Evolutionary conservation across 2,329 filamentous ascomycete genomes (phyloP).

Genomic region (Alternaria arbusti): DNA sequence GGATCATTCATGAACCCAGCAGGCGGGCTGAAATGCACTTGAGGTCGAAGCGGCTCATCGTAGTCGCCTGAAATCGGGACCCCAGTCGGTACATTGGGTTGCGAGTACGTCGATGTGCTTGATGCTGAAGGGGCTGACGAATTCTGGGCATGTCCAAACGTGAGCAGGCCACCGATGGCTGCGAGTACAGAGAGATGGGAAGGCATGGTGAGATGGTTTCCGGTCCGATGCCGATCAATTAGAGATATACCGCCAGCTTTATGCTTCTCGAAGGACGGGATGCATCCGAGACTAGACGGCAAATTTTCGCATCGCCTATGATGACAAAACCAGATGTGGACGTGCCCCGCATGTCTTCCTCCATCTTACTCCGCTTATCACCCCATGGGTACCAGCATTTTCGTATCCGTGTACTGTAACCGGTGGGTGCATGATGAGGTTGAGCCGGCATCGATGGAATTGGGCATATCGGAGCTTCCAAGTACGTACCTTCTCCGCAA

Average conservation of each 20-base stretch:
- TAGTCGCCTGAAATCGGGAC: slow-evolving; percentile 51
- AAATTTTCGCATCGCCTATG: neutral
- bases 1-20: slow-evolving; percentile 64
- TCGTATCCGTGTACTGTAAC: neutral
- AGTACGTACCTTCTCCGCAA: neutral
- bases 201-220: neutral
- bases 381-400: neutral
- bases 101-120: slow-evolving; percentile 26
- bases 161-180: slow-evolving; percentile 1
- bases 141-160: neutral
- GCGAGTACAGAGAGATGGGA: slow-evolving; percentile 1
- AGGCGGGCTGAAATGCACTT: slow-evolving; percentile 64
- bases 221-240: neutral
- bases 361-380: neutral
- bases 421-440: neutral
- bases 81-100: slow-evolving; percentile 38
- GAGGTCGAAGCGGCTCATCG: slow-evolving; percentile 54
- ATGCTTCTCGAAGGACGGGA: neutral
- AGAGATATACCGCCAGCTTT: neutral
- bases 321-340: neutral
- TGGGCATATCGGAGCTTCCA: neutral
- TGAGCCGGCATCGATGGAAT: neutral
- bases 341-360: neutral
- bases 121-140: neutral
- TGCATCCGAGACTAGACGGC: neutral